Conservation (phyloP, 164 flowering plant species). For the Taxillus chinensis region DNA sequence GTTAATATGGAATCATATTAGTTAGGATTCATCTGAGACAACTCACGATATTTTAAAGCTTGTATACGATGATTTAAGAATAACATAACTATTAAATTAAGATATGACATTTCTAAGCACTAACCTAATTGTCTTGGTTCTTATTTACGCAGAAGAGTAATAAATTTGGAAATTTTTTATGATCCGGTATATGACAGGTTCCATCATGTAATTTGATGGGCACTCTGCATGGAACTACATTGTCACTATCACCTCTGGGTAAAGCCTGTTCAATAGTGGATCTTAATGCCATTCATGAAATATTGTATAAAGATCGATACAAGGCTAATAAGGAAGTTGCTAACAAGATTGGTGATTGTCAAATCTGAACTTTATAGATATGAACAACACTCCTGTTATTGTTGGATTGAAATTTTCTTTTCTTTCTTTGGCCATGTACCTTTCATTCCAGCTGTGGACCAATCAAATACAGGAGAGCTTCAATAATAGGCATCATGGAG, state of each 20-base stretch:
- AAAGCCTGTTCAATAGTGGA: not conserved
- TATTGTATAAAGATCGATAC: not conserved
- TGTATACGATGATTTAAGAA: not conserved
- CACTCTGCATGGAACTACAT: not conserved
- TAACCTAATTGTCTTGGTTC: not conserved
- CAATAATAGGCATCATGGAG: conserved; percentile 45
- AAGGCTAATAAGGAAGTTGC: not conserved
- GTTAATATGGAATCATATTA: too few species aligned
- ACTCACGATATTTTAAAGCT: not conserved
- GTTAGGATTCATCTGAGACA: not conserved
- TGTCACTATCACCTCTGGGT: not conserved
- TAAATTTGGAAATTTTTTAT: not conserved
- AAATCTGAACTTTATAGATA: not conserved
- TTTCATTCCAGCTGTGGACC: conserved; percentile 58
- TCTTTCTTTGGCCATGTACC: conserved; percentile 18
- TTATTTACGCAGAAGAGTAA: not conserved
- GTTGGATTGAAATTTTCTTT: not conserved
- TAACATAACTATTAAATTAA: too few species aligned
- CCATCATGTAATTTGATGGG: not conserved
- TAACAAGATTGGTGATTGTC: not conserved
- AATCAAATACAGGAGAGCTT: conserved; percentile 47
- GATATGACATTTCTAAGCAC: not conserved
- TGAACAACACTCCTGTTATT: not conserved
- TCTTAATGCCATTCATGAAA: not conserved
- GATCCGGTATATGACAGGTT: not conserved